phyloP scores from a whole-genome alignment of 139 green algal species.

The Gonium pectorale region DNA sequence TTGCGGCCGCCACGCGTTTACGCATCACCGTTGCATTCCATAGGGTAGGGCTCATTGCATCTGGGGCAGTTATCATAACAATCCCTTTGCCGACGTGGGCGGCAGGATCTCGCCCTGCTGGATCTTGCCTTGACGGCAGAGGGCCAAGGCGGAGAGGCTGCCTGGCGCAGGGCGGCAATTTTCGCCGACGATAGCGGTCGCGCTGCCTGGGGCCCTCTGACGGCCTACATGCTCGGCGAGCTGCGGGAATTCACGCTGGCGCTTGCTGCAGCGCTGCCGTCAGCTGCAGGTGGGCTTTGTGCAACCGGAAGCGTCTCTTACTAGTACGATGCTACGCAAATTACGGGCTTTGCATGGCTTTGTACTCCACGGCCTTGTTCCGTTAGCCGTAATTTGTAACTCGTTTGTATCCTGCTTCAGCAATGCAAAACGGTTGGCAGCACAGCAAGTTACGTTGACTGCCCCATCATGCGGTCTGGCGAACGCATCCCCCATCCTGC shows the following conservation, averaged over 20 bases:
- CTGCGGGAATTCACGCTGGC: conserved; percentile 40
- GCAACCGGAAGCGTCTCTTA: background rate
- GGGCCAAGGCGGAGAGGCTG: conserved; percentile 6
- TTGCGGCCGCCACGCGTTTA: too few species aligned
- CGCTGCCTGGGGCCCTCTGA: conserved; percentile 41
- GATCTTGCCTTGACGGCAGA: conserved; percentile 39
- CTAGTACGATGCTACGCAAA: too few species aligned
- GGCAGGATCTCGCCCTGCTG: conserved; percentile 47
- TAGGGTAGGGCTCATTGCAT: too few species aligned
- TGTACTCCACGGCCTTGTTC: too few species aligned
- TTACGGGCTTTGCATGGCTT: too few species aligned
- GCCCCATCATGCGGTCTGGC: background rate
- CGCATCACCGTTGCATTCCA: too few species aligned
- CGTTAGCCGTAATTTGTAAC: too few species aligned
- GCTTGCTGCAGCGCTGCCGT: conserved; percentile 49
- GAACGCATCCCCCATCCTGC: too few species aligned
- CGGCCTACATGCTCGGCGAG: conserved; percentile 47
- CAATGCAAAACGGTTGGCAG: too few species aligned
- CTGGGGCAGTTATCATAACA: too few species aligned
- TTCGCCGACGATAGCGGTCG: conserved; percentile 55
- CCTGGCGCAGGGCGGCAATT: conserved; percentile 21
- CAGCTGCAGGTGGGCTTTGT: background rate
- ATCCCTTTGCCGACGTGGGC: too few species aligned
- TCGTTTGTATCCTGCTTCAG: too few species aligned
- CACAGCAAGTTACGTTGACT: background rate